phyloP scores from a whole-genome alignment of 371 early-diverging fungal genomes.

The Mortierella sp. region DNA sequence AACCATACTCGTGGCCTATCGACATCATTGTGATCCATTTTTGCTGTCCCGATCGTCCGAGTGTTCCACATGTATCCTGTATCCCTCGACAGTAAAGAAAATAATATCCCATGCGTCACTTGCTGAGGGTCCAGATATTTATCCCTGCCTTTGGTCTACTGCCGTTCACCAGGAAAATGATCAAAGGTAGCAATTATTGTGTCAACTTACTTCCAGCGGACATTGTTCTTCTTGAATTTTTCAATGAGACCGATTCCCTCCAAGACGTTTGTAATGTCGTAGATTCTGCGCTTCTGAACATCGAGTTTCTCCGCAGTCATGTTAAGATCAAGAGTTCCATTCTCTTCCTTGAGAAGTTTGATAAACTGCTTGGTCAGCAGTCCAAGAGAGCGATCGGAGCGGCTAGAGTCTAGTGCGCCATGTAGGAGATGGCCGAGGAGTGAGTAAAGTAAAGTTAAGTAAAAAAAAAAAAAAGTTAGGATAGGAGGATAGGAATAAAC shows the following conservation, averaged over 20 bases:
- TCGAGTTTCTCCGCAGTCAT: conserved; percentile 76
- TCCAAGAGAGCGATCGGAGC: conserved; percentile 71
- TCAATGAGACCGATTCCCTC: conserved; percentile 85
- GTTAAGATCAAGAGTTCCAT: conserved; percentile 80
- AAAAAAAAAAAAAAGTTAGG: conserved; percentile 20
- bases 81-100: no score
- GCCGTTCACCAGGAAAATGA: neutral
- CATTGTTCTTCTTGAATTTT: conserved; percentile 84
- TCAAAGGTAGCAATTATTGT: neutral
- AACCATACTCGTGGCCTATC: no score
- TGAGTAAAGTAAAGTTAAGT: neutral
- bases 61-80: no score
- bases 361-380: conserved; percentile 84
- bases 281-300: conserved; percentile 88
- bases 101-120: no score
- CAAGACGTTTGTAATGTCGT: conserved; percentile 90
- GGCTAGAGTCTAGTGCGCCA: conserved; percentile 41
- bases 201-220: conserved; percentile 81
- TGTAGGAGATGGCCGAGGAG: neutral
- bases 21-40: no score
- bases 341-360: conserved; percentile 69
- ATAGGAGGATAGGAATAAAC: conserved; percentile 18
- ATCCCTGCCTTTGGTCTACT: no score
- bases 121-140: no score
- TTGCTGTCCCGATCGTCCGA: no score